These are phyloP conservation scores for Basidiobolus meristosporus DNA, from an alignment of 371 early-diverging fungal species.

Conservation along the genomic window DNA sequence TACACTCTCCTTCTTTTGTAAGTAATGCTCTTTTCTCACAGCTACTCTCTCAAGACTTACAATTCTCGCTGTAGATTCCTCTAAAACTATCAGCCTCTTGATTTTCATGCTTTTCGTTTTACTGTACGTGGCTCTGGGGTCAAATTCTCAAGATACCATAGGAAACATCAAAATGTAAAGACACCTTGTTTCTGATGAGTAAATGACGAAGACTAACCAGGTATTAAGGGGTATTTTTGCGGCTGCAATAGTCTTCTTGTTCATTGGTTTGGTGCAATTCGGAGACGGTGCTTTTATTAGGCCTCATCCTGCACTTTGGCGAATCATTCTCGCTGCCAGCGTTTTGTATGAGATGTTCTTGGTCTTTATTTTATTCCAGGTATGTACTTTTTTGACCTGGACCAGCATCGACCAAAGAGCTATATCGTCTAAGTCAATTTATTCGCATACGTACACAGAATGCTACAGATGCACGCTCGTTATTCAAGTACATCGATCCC, in stretches of 20 bases:
- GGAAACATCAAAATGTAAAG: constrained; percentile 16
- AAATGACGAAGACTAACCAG: too few species aligned
- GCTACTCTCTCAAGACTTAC: background rate
- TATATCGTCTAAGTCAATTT: background rate
- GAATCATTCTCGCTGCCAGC: constrained; percentile 61
- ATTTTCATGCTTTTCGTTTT: constrained; percentile 10
- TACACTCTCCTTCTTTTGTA: background rate
- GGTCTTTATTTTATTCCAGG: constrained; percentile 81
- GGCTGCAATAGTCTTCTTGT: constrained; percentile 44
- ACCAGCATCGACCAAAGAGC: too few species aligned
- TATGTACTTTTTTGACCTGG: constrained; percentile 7
- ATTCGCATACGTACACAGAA: constrained; percentile 25
- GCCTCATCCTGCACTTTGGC: constrained; percentile 91
- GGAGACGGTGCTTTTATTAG: constrained; percentile 86
- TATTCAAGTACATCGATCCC: constrained; percentile 64
- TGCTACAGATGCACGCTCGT: constrained; percentile 59
- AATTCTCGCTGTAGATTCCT: constrained; percentile 7
- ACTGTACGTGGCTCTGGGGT: constrained; percentile 15
- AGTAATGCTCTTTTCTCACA: background rate
- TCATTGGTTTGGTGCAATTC: constrained; percentile 75
- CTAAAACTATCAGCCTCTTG: constrained; percentile 13
- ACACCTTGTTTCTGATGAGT: too few species aligned
- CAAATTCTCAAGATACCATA: constrained; percentile 12
- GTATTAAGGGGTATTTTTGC: constrained; percentile 36
- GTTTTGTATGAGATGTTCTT: constrained; percentile 74